Evolutionary conservation across 176 grass and related monocot genomes (phyloP), one percentile per base, ranked within the genome.

Genomic region (Hordeum marinum): DNA sequence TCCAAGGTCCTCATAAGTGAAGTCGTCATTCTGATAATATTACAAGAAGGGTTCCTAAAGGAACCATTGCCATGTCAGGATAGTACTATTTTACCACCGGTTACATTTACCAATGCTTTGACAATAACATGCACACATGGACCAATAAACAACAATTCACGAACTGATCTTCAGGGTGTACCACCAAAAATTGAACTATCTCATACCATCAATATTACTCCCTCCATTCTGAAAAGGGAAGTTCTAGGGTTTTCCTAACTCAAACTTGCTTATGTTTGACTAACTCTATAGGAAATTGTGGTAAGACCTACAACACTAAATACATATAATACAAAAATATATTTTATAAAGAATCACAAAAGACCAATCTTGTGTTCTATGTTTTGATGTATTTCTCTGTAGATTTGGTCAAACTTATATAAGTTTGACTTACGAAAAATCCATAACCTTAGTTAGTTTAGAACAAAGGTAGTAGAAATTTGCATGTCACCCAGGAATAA

Each of bases 1-100:
- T 98, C 96, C 78, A 98, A 90, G 66, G 96, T 98, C 85, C 93
- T 95, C 96, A 98, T 98, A 79, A 98, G 85, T 72, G 96, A 93
- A 85, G 92, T 89, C 81, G 95, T 82, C 5, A 91, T 95, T 84
- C 91, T 92, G 68, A 34, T 34, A 34, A 34, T 34, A 34, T 98
- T 98, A 67, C 93, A 98, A 70, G 96, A 93, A 87, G 93, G 93
- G 37, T 89, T 91, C 83, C 96, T 95, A 76, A 40, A 89, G 79
- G 24, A 82, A 39, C 26, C 24, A 63, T 57, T 40, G 8, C 9
- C 46, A 80, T 78, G 26, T 90, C 42, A 90, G 78, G 32, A 78
- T 64, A 77, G 77, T 43, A 77, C 8, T 54, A 76, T 15, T 73
- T 70, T 34, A 78, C 8, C 72, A 69, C 17, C 31, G 9, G 5